These are phyloP conservation scores for Mucor mucedo DNA, from an alignment of 371 early-diverging fungal genomes.

Conservation along the genomic window DNA sequence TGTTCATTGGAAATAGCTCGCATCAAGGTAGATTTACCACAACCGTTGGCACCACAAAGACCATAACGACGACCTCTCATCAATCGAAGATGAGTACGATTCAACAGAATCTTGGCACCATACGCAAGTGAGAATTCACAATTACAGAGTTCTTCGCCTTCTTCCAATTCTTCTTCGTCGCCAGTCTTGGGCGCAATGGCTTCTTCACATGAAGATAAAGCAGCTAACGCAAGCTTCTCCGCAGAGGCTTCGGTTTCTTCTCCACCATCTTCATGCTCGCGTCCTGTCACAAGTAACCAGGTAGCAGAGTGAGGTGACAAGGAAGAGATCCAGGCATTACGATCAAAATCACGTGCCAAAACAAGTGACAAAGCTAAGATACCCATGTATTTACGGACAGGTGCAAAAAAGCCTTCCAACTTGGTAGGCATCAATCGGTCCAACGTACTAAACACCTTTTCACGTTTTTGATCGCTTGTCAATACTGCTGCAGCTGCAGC, in stretches of 20 bases:
- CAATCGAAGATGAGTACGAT: conserved; percentile 75
- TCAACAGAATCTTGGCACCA: conserved; percentile 83
- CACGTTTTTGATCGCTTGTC: conserved; percentile 51
- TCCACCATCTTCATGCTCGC: conserved; percentile 41
- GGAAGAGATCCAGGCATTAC: conserved; percentile 46
- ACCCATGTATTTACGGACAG: conserved; percentile 42
- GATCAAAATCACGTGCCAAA: conserved; percentile 40
- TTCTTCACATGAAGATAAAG: conserved; percentile 47
- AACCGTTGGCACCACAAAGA: conserved; percentile 83
- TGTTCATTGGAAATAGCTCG: conserved; percentile 76
- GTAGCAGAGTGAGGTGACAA: conserved; percentile 53
- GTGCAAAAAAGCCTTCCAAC: conserved; percentile 45
- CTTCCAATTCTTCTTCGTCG: conserved; percentile 67
- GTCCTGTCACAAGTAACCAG: conserved; percentile 39
- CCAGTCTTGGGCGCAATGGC: conserved; percentile 49
- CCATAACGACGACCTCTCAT: conserved; percentile 83
- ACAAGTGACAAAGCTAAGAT: conserved; percentile 42
- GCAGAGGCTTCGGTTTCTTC: conserved; percentile 35
- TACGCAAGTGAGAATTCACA: conserved; percentile 83
- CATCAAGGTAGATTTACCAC: conserved; percentile 91
- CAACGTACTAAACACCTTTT: conserved; percentile 45
- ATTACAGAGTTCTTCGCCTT: conserved; percentile 79
- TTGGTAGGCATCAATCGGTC: conserved; percentile 47
- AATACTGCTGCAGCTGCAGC: conserved; percentile 28
- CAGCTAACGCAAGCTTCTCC: conserved; percentile 38